Evolutionary conservation across 1,284 basidiomycete genomes (phyloP), one percentile per base, ranked within the genome.

Genomic region (Meripilus lineatus): DNA sequence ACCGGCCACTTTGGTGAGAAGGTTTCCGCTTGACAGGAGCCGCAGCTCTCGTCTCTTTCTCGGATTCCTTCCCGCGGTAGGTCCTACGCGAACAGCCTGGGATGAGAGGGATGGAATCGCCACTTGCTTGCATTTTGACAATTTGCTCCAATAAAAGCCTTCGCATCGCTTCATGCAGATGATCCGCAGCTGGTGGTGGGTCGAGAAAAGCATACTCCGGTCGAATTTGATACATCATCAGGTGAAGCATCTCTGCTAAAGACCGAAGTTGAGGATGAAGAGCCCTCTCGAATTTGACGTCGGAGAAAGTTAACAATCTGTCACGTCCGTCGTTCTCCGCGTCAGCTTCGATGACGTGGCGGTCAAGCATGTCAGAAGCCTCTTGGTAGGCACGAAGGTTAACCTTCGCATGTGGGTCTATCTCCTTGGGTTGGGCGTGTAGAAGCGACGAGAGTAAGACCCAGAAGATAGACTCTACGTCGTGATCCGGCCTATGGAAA

Each of bases 401-500:
- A 8, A 3, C n/a, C 25, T 21, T 5, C 3, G 14, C 18, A 17
- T n/a, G 20, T 3, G 11, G 26, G 6, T 48, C 42, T 21, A 32
- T 1, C 11, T 39, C 36, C 24, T 20, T n/a, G 10, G 38, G 38
- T 4, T 10, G 7, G 7, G 38, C 17, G 8, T 35, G 38, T 17
- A 45, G 5, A 8, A 32, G 7, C 11, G 18, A 5, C 15, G n/a
- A 14, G 6, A 34, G n/a, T 4, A 45, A 15, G n/a, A 32, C 25
- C 44, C 44, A 45, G 44, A 40, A 45, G 8, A 28, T 14, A 10
- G 44, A 40, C 32, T 45, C 44, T 5, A 45, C 44, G 20, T 45
- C 44, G 32, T 45, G 38, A 30, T 45, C 44, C 4, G 44, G 38
- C n/a, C 44, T 18, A 32, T 45, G 44, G n/a, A 10, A n/a, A 23